Evolutionary conservation across 2,329 filamentous ascomycete genomes (phyloP), one percentile per base, ranked within the genome.

Genomic region (Coniochaeta sp.): DNA sequence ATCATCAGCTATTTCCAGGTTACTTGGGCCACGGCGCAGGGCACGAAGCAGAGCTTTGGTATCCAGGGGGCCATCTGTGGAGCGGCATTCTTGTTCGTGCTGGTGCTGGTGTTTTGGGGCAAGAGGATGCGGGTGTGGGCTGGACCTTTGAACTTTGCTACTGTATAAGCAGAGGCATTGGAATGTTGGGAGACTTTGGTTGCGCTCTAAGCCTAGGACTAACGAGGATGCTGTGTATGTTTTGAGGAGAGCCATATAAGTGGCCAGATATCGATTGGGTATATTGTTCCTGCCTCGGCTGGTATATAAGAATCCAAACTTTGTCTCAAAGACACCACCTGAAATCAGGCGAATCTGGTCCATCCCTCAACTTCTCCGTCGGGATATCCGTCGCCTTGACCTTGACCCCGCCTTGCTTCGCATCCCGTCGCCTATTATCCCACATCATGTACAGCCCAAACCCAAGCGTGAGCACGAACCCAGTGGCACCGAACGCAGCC

Each of bases 391-490:
- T 76, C 2, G 85, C 86, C 7, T 74, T 78, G 22, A 87, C 67
- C 31, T 76, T 80, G 3, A 81, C 72, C 0, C 47, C 47, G 1
- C 87, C 87, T 65, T 84, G 81, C 57, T 70, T 76, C 17, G 72
- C 70, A 66, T 90, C 81, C 56, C 88, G 79, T 55, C 83, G 77
- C 67, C 73, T 77, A 67, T 90, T 90, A 67, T 90, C 88, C 36
- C 79, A 69, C 44, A 82, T 74, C 87, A 90, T 90, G 66, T 80
- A 90, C 0, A 74, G 58, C 0, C 86, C 88, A 56, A 90, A 68
- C n/a, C 74, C 61, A 4, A 79, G 72, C 0, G 86, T 82, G 58
- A 87, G 70, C 1, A 83, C 62, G 26, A 81, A 79, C 0, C 88
- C 88, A 0, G 73, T 74, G 0, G 79, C 87, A 0, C 87, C 87